Base-by-base conservation (phyloP, 1,284 basidiomycete species). In the Ustilago esculenta region DNA sequence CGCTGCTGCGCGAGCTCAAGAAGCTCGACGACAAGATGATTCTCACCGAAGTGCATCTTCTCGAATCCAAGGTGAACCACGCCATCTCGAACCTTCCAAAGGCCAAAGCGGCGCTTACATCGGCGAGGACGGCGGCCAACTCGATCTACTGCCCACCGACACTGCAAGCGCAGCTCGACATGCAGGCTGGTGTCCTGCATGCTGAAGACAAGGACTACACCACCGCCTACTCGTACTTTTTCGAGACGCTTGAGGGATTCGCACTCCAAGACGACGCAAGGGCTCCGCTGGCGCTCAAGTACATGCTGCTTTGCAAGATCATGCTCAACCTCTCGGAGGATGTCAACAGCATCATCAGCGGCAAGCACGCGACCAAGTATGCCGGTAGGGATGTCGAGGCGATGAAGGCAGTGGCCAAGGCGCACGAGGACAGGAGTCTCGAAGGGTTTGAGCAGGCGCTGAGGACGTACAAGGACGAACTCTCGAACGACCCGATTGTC, bases 121-220 rank as follows among this genome's bases (percentile, higher is more conserved):
- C 92, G 1, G 90, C 94, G 0, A 87, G 94, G 54, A 98, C 95
- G 0, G 92, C 94, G 6, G 95, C 93, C 39, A 97, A 97, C 84
- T 89, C 93, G 8, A 96, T 98, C 83, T 98, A 98, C 85, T 98
- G 95, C 82, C 95, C 95, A 14, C 95, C 95, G 1, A 85, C 88
- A 42, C 87, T 98, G 3, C 95, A 98, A 84, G 91, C 94, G 2
- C 87, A 91, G 30, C 88, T 98, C 29, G 95, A 98, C 81, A 87
- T 98, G 36, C 94, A 97, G 82, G 90, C 90, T 27, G 92, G 95
- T 14, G 87, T 96, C 24, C 86, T 98, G 14, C 93, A 97, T 75
- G 94, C 95, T 0, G 94, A 98, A 73, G 95, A 98, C 82, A 97
- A 96, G 80, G 95, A 98, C 82, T 98, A 97, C 83, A 94, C 89